Evolutionary conservation across 495 filamentous ascomycete species (phyloP), one percentile per base, ranked within the genome.

Genomic region (Geopyxis carbonaria): DNA sequence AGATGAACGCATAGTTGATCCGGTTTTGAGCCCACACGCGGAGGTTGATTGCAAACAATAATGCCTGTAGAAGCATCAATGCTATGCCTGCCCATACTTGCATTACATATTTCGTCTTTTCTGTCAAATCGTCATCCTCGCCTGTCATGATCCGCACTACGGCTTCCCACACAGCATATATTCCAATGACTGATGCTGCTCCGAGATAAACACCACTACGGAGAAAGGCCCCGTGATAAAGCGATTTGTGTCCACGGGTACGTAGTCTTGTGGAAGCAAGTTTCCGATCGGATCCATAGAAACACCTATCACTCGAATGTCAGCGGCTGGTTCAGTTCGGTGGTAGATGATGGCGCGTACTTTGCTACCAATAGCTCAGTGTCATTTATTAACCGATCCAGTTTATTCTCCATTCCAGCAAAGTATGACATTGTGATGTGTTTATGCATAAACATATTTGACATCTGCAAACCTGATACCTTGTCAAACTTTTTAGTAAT

Each of bases 401-500:
- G 58, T 4, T 78, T 71, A 31, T 53, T 53, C 44, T 82, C 78
- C 55, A 80, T 87, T 50, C 80, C 73, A 14, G 91, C 86, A 55
- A 94, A 97, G 65, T 77, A 83, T 6, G 85, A 70, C 46, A 77
- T 78, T 61, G 83, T 85, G 40, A 95, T 80, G 52, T 82, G 86
- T 45, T 93, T 87, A 10, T 74, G 75, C 81, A 92, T 86, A 53
- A 84, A 95, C 22, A 78, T 68, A 46, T 75, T 66, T 5, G 76
- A 68, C 3, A 80, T 78, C 16, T 75, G 70, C 33, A 82, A 73
- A 46, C 86, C 72, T 35, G 83, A 70, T 5, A 73, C 69, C 58
- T 95, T 95, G 62, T 97, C 86, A 50, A 85, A 94, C 61, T 97
- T 97, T 61, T 97, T 97, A 59, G 87, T 94, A 53, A 97, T 85